Base-by-base conservation (phyloP, 345 rosid species). In the Zanthoxylum bungeanum region DNA sequence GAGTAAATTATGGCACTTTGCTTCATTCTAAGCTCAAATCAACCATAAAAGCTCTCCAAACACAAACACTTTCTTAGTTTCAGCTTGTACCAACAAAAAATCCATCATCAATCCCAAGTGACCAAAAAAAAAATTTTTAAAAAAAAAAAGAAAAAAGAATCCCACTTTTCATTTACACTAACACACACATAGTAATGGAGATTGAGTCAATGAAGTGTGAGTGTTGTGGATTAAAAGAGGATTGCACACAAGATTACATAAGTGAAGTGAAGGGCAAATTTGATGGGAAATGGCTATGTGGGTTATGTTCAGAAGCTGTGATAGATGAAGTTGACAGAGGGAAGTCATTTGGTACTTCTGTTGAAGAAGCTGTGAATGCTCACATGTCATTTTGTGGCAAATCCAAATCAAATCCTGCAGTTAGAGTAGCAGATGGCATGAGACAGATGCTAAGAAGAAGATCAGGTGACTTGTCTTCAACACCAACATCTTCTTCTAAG, bases 361-460 rank as follows among this genome's bases (percentile, higher is more conserved):
- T 93, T 71, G 98, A 91, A 50, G 99, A 95, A 70, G 99, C 99
- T 33, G 79, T 95, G 46, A 84, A 84, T 47, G 97, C 97, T 47
- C 98, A 93, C 85, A 76, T 95, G 91, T 89, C 93, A 22, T 95
- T 95, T 79, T 93, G 98, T 76, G 91, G 96, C 3, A 93, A 91
- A 72, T 89, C 85, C 84, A 93, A 86, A 70, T 79, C 92, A 0
- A 86, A 93, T 73, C 99, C 99, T 1, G 99, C 99, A 0, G 89
- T 88, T 65, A 78, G 82, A 21, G 99, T 95, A 0, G 98, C 99
- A 25, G 90, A 95, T 30, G 98, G 98, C 5, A 86, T 95, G 99
- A 86, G 91, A 76, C 97, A 89, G 94, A 88, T 95, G 96, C 84
- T 95, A 56, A 68, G 99, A 78, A 78, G 97, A 84, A 83, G 98